These are phyloP conservation scores for Boletellus deceptivus DNA, from an alignment of 1,284 basidiomycete species.

Conservation along the genomic window DNA sequence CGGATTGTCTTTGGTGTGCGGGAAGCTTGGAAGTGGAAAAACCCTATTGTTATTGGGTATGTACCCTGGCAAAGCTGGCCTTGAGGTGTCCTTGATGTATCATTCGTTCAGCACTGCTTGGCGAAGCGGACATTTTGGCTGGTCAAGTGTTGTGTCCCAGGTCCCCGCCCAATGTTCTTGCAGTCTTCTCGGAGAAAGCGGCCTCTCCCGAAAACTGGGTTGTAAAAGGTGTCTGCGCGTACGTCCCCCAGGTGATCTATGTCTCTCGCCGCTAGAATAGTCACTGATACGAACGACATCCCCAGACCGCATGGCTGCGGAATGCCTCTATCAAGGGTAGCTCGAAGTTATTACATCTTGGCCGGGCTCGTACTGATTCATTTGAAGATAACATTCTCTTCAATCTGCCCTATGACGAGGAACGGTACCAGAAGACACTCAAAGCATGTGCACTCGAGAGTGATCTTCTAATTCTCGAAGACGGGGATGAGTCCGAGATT, in stretches of 20 bases:
- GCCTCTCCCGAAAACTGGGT: constrained; percentile 66
- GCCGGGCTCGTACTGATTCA: constrained; percentile 7
- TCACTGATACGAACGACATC: constrained; percentile 1
- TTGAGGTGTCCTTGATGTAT: constrained; percentile 11
- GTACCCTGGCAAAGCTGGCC: constrained; percentile 11
- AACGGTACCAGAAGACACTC: constrained; percentile 55
- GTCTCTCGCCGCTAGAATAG: not conserved
- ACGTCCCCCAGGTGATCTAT: constrained; percentile 81
- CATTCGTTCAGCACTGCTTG: constrained; percentile 63
- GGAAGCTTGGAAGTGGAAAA: constrained; percentile 81
- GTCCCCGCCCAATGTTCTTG: constrained; percentile 78
- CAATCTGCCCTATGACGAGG: constrained; percentile 76
- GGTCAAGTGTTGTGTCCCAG: constrained; percentile 82
- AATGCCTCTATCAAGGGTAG: constrained; percentile 88
- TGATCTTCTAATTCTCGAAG: constrained; percentile 90
- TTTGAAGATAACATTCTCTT: constrained; percentile 86
- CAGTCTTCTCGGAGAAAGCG: constrained; percentile 46
- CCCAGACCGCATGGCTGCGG: constrained; percentile 74
- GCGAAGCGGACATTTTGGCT: constrained; percentile 83
- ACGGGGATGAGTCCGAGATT: constrained; percentile 91
- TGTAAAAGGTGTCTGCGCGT: constrained; percentile 76
- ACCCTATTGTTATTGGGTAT: constrained; percentile 72
- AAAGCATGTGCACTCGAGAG: constrained; percentile 64
- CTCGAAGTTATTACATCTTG: not conserved
- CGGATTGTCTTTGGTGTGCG: constrained; percentile 79